A percentile compares a stretch with the other conserved stretches of the same genome.
Conservation (phyloP, 257 asterid species). For the Lycium ferocissimum region DNA sequence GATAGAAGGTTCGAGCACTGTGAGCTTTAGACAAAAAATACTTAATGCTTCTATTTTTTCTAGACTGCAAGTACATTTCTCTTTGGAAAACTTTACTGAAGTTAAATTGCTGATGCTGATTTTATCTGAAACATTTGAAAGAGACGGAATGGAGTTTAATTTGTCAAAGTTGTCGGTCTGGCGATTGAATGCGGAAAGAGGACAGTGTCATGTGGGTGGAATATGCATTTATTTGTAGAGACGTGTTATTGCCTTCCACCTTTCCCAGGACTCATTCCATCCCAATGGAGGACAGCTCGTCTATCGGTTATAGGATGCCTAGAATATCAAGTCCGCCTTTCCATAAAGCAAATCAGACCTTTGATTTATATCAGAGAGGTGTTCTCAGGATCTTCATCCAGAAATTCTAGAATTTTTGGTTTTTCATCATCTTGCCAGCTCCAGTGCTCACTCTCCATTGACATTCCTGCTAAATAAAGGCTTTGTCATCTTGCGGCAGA, state of each 20-base stretch:
- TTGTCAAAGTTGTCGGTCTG: not conserved
- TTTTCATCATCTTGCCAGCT: conserved; percentile 17
- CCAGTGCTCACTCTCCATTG: not conserved
- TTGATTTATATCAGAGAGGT: not conserved
- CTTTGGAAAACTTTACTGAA: not conserved
- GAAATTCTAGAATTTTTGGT: conserved; percentile 1
- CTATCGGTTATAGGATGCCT: not conserved
- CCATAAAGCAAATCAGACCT: not conserved
- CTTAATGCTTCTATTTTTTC: not conserved
- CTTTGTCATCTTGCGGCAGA: not conserved
- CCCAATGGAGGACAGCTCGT: not conserved
- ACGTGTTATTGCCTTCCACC: not conserved
- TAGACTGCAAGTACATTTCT: not conserved
- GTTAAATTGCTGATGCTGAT: not conserved
- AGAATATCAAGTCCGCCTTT: not conserved
- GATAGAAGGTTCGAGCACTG: not conserved
- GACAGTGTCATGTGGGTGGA: not conserved
- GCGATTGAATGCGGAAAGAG: not conserved
- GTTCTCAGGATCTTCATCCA: not conserved
- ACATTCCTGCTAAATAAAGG: conserved; percentile 12
- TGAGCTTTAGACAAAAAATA: not conserved
- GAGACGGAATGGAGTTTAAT: not conserved
- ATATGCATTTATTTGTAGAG: not conserved
- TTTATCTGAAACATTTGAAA: not conserved
- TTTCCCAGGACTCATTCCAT: not conserved